A percentile compares a stretch with the other conserved stretches of the same genome.
phyloP scores from a whole-genome alignment of 345 rosid genomes.

The Triadica sebifera region DNA sequence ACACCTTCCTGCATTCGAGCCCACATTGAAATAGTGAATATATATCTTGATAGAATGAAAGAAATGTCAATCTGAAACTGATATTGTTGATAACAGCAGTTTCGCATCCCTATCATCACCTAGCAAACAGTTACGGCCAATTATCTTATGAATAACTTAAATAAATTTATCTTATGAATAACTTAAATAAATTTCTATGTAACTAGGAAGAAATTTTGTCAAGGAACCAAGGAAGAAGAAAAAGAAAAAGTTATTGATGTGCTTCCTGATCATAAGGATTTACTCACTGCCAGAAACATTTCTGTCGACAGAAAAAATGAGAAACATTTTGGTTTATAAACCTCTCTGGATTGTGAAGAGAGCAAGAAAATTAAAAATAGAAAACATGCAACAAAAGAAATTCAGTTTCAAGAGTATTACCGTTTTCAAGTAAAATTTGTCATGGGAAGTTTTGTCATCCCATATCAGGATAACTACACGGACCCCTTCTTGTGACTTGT shows the following conservation, averaged over 20 bases:
- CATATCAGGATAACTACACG: constrained; percentile 57
- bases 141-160: no score
- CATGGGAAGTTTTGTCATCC: constrained; percentile 80
- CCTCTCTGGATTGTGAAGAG: not conserved
- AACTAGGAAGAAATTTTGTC: no score
- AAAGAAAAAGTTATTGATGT: no score
- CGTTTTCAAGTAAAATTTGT: constrained; percentile 55
- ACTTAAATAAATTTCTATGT: no score
- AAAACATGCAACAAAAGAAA: not conserved
- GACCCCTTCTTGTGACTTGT: constrained; percentile 73
- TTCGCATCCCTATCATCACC: not conserved
- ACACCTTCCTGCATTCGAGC: constrained; percentile 55
- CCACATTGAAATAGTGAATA: constrained; percentile 12
- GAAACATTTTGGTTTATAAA: not conserved
- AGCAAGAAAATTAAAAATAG: not conserved
- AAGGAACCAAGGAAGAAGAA: no score
- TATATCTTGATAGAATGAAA: constrained; percentile 2
- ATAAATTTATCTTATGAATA: no score
- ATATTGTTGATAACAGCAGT: no score
- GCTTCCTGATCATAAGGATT: no score
- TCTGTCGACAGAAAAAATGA: no score
- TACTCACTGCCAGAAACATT: no score
- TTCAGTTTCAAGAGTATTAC: constrained; percentile 25
- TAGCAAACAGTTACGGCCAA: no score
- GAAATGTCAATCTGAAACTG: not conserved